Percentiles rank a stretch among this genome's conserved stretches.
These are phyloP conservation scores for Cercospora zeina DNA, from an alignment of 2,329 filamentous ascomycete genomes.

Conservation along the genomic window DNA sequence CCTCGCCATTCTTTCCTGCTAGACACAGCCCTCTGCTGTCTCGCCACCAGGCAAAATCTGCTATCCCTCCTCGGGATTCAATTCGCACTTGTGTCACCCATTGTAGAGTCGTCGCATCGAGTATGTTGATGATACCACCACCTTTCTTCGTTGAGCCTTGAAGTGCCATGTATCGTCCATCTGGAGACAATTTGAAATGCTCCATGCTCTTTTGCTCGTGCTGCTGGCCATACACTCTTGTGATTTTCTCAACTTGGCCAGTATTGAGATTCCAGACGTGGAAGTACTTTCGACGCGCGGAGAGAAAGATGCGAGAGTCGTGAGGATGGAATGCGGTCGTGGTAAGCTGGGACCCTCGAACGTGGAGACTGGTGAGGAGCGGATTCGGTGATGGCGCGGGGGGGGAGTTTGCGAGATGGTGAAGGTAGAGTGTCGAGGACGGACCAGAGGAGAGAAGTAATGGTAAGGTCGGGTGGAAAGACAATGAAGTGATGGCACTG, in stretches of 20 bases:
- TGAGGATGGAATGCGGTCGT: conserved; percentile 73
- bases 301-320: conserved; percentile 81
- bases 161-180: conserved; percentile 81
- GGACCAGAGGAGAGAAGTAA: conserved; percentile 87
- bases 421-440: conserved; percentile 80
- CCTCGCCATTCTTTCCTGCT: conserved; percentile 80
- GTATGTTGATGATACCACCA: conserved; percentile 82
- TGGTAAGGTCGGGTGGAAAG: conserved; percentile 85
- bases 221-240: conserved; percentile 70
- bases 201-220: conserved; percentile 91
- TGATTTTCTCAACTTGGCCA: conserved; percentile 79
- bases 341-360: conserved; percentile 78
- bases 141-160: conserved; percentile 78
- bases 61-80: conserved; percentile 78
- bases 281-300: conserved; percentile 85
- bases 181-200: conserved; percentile 80
- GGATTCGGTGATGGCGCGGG: conserved; percentile 75
- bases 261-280: conserved; percentile 88
- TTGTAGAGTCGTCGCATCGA: conserved; percentile 77
- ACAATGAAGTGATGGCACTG: conserved; percentile 75
- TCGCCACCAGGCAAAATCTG: conserved; percentile 92
- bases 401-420: conserved; percentile 78
- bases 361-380: conserved; percentile 83
- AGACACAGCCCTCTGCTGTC: conserved; percentile 79
- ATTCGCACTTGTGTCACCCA: conserved; percentile 83